Base-by-base conservation (phyloP, 371 early-diverging fungal genomes). In the Apophysomyces elegans region DNA sequence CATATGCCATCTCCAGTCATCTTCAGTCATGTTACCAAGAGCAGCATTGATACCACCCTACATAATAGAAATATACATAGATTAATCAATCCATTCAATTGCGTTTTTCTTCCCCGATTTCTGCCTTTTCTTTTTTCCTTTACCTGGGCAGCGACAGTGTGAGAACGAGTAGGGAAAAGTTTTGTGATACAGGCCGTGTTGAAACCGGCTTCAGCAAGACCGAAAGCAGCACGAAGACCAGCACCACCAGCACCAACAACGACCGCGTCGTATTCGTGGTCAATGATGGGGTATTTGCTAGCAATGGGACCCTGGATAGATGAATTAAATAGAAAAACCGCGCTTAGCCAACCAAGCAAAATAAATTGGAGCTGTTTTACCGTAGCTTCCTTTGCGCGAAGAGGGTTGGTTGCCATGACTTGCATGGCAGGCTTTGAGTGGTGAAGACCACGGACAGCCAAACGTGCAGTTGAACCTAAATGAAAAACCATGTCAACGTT, bases 1-100 rank as follows among this genome's bases (percentile, higher is more conserved):
- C 97, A 96, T 96, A 79, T 97, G 99, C 99, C 99, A 99, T 80
- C 98, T 89, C 99, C 99, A 98, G 84, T 99, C 99, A 77, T 99
- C 98, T 82, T 96, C 95, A 65, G 93, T 90, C 98, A 99, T 98
- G 84, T 99, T 99, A 56, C 98, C 98, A 43, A 99, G 90, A 59
- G 98, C 99, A 70, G 99, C 99, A 80, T 98, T 98, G 81, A 99
- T 95, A 75, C 99, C 99, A 72, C 99, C 99, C 91, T 90, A 68
- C 43, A 5, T 38, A 32, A n/a, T 16, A 57, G 6, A 35, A 32
- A 58, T 11, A 50, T 43, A 35, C 50, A 46, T 14, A 14, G 32
- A n/a, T 46, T 45, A 13, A 56, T 14, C 12, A 39, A 62, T 32
- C 4, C 12, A 26, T 38, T 18, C 7, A 46, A 16, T 35, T 7